Evolutionary conservation across 2,329 filamentous ascomycete species (phyloP), one percentile per base, ranked within the genome.

Genomic region (Fusarium newnesense): DNA sequence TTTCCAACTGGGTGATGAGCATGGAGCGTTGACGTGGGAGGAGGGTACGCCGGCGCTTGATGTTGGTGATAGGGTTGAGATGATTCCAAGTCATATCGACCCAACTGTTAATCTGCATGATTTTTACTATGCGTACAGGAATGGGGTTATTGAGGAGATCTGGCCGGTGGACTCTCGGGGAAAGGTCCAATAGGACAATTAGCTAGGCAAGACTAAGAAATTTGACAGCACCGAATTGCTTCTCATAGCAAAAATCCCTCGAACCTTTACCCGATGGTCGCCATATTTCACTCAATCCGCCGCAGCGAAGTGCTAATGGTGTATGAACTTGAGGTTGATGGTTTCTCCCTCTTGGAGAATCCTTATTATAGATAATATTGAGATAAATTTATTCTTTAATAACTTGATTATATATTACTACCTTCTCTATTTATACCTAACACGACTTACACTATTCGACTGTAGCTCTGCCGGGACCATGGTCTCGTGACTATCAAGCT

Each of bases 41-140:
- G 70, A 72, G 1, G 64, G 60, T 0, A 65, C 73, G 1, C 60
- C 62, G 0, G 30, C 21, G 2, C 60, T 75, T 6, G 50, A 54
- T 4, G 44, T 75, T 3, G 73, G 73, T 0, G 73, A 75, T 9
- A 57, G 70, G 4, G 40, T 75, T 5, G 44, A 75, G 9, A 75
- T 75, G 73, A 64, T 75, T 15, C 73, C 73, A 1, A 75, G 73
- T 13, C 73, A 75, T 26, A 75, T 75, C 4, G 73, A 75, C 0
- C 73, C 73, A 1, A 75, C 73, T 7, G 67, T 75, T 4, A 75
- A 75, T 28, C 30, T 75, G 9, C 73, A 75, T 11, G 73, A 75
- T 24, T 43, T 61, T 15, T 75, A 75, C 32, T 75, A 75, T 19
- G 73, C 67, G 0, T 44, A 75, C 42, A 30, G 73, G 0, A 70